Base-by-base conservation (phyloP, 768 basidiomycete species). In the Leucosporidium yakuticum region DNA sequence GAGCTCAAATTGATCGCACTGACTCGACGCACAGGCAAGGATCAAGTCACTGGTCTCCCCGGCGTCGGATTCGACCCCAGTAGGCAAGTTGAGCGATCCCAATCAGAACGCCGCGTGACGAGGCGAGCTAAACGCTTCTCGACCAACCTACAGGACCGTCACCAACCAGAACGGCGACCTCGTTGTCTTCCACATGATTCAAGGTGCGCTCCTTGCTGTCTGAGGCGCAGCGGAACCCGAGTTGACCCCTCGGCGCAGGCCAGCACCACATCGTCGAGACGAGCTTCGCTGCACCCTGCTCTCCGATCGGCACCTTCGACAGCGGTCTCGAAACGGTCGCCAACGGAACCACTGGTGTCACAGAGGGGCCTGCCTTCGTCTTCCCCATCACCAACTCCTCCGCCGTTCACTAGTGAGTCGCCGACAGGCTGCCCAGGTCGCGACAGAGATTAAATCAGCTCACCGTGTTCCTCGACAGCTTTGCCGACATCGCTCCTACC, bases 301-400 rank as follows among this genome's bases (percentile, higher is more conserved):
- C 66, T 1, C 27, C 57, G 0, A 53, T 47, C 9, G 69, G 66
- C 8, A 55, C 25, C 0, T 71, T 65, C 56, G 65, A 67, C 55
- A 62, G 60, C 0, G 66, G 66, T 15, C 23, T 60, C 17, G 11
- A 44, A 15, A 44, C 39, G 11, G 39, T 44, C 39, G 39, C 39
- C 39, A 44, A 44, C 54, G 27, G 50, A 11, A 54, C 27, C n/a
- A 36, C 56, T 36, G 34, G 17, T 2, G 53, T 29, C 2, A 65
- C 44, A 4, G 17, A 4, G 34, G 69, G 66, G 0, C 69, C 65
- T 14, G 44, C 25, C n/a, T 53, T 27, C 27, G 64, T 51, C 0
- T 71, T 62, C 57, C 27, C 32, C 11, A 49, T 68, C 51, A 6
- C n/a, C n/a, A 67, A 71, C 66, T 61, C 67, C 50, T 27, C 66